phyloP scores from a whole-genome alignment of 2,329 filamentous ascomycete species.

The Trichoderma asperellum region DNA sequence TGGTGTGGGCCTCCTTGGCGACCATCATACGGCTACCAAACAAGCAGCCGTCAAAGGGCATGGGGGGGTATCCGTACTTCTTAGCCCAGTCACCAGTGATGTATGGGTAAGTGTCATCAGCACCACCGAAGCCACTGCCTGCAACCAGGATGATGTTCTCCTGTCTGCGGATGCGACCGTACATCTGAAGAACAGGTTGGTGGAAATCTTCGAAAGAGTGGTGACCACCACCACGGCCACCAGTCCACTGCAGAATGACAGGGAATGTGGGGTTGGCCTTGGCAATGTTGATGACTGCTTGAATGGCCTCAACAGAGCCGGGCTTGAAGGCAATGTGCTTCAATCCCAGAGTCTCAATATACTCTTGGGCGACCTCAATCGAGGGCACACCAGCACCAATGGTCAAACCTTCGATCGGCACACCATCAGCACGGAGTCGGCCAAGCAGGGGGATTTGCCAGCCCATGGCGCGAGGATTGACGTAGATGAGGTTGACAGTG shows the following conservation, averaged over 20 bases:
- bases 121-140: conserved; percentile 87
- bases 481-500: conserved; percentile 87
- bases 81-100: conserved; percentile 87
- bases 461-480: conserved; percentile 84
- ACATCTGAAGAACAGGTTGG: conserved; percentile 88
- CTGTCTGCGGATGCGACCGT: conserved; percentile 80
- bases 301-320: conserved; percentile 84
- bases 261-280: conserved; percentile 93
- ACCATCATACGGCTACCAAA: conserved; percentile 96
- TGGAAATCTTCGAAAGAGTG: conserved; percentile 97
- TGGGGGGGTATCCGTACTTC: conserved; percentile 83
- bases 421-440: conserved; percentile 78
- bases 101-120: conserved; percentile 91
- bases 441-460: conserved; percentile 90
- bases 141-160: conserved; percentile 88
- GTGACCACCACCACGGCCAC: conserved; percentile 89
- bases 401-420: conserved; percentile 88
- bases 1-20: conserved; percentile 88
- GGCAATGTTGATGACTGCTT: conserved; percentile 88
- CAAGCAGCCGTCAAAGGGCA: conserved; percentile 91
- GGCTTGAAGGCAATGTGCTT: conserved; percentile 97
- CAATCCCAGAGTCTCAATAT: conserved; percentile 88
- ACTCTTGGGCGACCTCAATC: conserved; percentile 89
- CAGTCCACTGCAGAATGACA: conserved; percentile 93
- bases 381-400: conserved; percentile 94